Percentiles rank a stretch among this genome's conserved stretches.
Evolutionary conservation across 768 basidiomycete genomes (phyloP).

Genomic region (Lactifluus subvellereus): DNA sequence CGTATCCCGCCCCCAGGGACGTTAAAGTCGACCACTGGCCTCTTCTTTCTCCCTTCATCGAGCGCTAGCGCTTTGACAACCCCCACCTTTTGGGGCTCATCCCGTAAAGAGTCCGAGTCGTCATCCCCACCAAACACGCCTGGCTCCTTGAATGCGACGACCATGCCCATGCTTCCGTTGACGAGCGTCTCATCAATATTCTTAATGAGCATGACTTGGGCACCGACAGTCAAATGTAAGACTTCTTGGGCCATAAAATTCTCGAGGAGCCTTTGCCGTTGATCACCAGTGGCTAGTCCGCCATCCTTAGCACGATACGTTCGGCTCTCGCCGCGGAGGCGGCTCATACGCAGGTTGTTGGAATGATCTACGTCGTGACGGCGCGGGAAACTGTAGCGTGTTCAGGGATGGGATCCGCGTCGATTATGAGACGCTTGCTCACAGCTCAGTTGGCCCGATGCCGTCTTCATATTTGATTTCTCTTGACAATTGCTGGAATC

Average conservation of each 20-base stretch:
- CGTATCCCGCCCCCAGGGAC: slow-evolving; percentile 51
- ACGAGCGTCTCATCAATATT: slow-evolving; percentile 87
- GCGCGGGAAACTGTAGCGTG: slow-evolving; percentile 66
- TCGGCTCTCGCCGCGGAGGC: slow-evolving; percentile 48
- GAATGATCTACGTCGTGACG: slow-evolving; percentile 88
- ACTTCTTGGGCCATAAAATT: slow-evolving; percentile 85
- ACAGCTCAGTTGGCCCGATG: slow-evolving; percentile 89
- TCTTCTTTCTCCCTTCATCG: slow-evolving; percentile 27
- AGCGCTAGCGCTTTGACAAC: slow-evolving; percentile 1
- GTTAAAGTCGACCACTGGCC: slow-evolving; percentile 77
- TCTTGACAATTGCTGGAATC: slow-evolving; percentile 67
- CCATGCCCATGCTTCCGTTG: slow-evolving; percentile 89
- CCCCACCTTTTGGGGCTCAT: neutral
- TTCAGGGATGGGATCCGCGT: neutral
- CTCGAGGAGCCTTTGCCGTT: slow-evolving; percentile 70
- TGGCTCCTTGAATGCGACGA: slow-evolving; percentile 67
- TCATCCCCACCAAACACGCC: slow-evolving; percentile 26
- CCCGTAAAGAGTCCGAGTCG: neutral
- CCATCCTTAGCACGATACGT: slow-evolving; percentile 58
- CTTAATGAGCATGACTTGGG: slow-evolving; percentile 96
- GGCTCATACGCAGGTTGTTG: slow-evolving; percentile 62
- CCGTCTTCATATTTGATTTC: slow-evolving; percentile 73
- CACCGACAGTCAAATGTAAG: slow-evolving; percentile 68
- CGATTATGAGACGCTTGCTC: slow-evolving; percentile 28
- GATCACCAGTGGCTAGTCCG: slow-evolving; percentile 47